Percentiles rank a stretch among this genome's conserved stretches.
Conservation (phyloP, 805 yeast species). For the Cyberlindnera saturnus region DNA sequence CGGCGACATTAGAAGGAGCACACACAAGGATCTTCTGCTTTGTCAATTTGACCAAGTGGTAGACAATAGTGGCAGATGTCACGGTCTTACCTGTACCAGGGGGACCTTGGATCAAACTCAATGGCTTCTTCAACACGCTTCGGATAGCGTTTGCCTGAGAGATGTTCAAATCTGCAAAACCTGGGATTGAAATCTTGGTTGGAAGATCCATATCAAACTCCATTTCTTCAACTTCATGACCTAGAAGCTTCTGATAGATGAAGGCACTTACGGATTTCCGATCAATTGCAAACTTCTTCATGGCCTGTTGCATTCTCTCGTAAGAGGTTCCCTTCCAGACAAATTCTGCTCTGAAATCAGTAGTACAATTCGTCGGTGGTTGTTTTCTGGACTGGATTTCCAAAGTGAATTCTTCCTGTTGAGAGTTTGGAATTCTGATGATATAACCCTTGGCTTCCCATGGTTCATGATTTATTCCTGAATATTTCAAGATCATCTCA, state of each 20-base stretch:
- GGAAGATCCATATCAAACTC: constrained; percentile 62
- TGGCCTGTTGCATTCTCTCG: constrained; percentile 77
- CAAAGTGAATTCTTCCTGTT: constrained; percentile 62
- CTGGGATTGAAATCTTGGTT: constrained; percentile 51
- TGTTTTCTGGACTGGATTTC: constrained; percentile 46
- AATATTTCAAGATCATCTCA: constrained; percentile 63
- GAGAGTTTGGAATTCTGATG: constrained; percentile 61
- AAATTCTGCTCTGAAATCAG: constrained; percentile 77
- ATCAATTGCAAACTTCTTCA: constrained; percentile 64
- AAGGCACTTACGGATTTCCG: constrained; percentile 65
- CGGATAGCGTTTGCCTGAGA: constrained; percentile 79
- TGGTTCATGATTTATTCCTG: constrained; percentile 47
- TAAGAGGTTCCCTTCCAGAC: constrained; percentile 86
- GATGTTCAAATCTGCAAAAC: constrained; percentile 62
- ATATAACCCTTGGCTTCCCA: constrained; percentile 77
- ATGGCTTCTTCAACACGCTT: constrained; percentile 60
- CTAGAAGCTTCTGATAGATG: constrained; percentile 71
- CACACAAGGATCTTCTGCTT: constrained; percentile 72
- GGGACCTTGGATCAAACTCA: constrained; percentile 88
- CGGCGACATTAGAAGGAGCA: constrained; percentile 95
- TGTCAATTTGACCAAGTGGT: constrained; percentile 60
- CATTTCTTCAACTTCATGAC: constrained; percentile 65
- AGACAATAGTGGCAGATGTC: constrained; percentile 82
- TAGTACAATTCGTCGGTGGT: constrained; percentile 55
- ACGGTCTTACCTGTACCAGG: constrained; percentile 97